These are phyloP conservation scores for Hypoxylon sp. DNA, from an alignment of 2,329 filamentous ascomycete species.

Conservation along the genomic window DNA sequence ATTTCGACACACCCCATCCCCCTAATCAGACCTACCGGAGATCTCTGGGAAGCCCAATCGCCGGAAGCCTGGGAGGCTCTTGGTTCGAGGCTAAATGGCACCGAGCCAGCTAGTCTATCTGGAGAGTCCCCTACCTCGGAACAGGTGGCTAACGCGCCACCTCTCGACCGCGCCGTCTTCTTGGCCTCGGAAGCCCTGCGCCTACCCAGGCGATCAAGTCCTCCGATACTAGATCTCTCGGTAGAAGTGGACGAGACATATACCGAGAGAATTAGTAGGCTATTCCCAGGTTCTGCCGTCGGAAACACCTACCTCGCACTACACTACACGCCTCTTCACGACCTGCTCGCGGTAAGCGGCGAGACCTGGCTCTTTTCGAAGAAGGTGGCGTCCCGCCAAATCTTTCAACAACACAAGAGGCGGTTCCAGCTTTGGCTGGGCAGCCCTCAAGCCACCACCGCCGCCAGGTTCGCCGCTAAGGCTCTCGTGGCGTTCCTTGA, in stretches of 20 bases:
- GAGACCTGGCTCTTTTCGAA: conserved; percentile 66
- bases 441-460: conserved; percentile 51
- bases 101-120: conserved; percentile 42
- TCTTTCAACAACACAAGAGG: conserved; percentile 57
- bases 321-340: conserved; percentile 65
- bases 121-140: conserved; percentile 48
- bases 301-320: conserved; percentile 65
- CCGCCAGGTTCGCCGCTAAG: conserved; percentile 59
- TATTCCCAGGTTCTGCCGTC: conserved; percentile 56
- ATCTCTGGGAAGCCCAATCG: conserved; percentile 59
- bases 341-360: conserved; percentile 64
- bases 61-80: conserved; percentile 56
- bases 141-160: conserved; percentile 45
- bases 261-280: conserved; percentile 46
- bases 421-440: conserved; percentile 51
- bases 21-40: conserved; percentile 53
- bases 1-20: conserved; percentile 53
- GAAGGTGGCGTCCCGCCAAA: conserved; percentile 55
- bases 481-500: conserved; percentile 58
- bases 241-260: conserved; percentile 31
- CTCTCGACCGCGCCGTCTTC: conserved; percentile 42
- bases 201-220: conserved; percentile 36
- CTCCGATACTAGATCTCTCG: conserved; percentile 34
- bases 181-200: conserved; percentile 42
- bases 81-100: conserved; percentile 39